These are phyloP conservation scores for Rhododendron vialii DNA, from an alignment of 148 eudicot species.

Conservation along the genomic window DNA sequence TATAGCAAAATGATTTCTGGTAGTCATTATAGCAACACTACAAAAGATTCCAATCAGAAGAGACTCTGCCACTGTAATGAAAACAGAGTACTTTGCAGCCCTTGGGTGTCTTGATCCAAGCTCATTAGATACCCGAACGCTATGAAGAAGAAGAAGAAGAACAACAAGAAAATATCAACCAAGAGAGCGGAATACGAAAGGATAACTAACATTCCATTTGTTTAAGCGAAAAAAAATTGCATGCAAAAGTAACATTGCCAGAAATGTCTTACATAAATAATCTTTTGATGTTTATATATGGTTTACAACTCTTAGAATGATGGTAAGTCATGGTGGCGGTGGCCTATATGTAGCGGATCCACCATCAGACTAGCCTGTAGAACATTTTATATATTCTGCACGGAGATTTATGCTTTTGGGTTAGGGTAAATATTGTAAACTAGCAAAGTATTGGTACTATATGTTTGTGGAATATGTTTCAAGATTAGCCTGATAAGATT, in stretches of 20 bases:
- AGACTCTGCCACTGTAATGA: conserved; percentile 57
- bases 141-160: conserved; percentile 8
- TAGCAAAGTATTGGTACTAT: no score
- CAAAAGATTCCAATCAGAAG: conserved; percentile 57
- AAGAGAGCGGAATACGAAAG: background rate
- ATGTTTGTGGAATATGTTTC: no score
- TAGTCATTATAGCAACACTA: conserved; percentile 44
- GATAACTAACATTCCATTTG: background rate
- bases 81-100: conserved; percentile 76
- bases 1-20: conserved; percentile 60
- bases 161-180: background rate
- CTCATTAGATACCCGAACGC: conserved; percentile 88
- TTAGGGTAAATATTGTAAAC: no score
- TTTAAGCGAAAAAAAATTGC: background rate
- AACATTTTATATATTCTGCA: no score
- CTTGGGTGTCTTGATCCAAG: conserved; percentile 87
- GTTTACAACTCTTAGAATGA: background rate
- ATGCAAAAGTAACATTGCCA: background rate
- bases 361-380: no score
- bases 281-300: background rate
- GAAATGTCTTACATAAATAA: background rate
- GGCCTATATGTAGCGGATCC: no score
- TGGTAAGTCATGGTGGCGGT: no score
- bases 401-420: no score
- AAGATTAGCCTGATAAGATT: no score